Conservation (phyloP, 176 grass and related monocot species). For the Tillandsia fasciculata region DNA sequence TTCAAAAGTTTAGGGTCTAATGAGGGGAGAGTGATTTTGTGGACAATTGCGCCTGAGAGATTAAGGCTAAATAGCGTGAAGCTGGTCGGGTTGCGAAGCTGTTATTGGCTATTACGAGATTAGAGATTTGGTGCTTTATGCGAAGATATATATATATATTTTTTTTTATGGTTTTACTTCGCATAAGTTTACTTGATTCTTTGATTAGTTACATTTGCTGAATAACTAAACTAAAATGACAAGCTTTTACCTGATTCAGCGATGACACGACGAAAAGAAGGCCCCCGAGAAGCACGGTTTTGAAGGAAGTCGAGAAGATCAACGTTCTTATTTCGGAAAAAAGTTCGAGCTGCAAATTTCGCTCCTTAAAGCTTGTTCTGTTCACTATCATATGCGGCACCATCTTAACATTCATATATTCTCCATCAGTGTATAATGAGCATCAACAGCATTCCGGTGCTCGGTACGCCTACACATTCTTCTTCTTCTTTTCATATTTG, state of each 20-base stretch:
- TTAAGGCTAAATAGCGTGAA: too few species aligned
- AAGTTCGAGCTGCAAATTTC: constrained; percentile 65
- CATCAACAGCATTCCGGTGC: constrained; percentile 47
- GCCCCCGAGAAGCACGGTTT: constrained; percentile 59
- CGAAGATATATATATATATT: too few species aligned
- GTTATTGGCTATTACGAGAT: too few species aligned
- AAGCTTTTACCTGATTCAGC: constrained; percentile 27
- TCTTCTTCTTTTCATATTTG: background rate
- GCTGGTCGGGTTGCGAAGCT: too few species aligned
- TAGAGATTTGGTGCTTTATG: too few species aligned
- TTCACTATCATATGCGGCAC: constrained; percentile 75
- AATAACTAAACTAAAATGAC: background rate
- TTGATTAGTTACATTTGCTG: constrained; percentile 4
- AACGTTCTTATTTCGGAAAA: constrained; percentile 61
- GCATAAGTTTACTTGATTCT: background rate
- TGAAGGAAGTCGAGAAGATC: constrained; percentile 71
- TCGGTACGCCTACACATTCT: constrained; percentile 31
- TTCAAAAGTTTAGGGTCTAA: too few species aligned
- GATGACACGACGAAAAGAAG: constrained; percentile 65
- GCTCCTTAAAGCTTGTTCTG: constrained; percentile 59
- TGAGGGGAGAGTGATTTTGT: too few species aligned
- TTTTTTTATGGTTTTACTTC: background rate
- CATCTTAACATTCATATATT: constrained; percentile 68
- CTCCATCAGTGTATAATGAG: constrained; percentile 55
- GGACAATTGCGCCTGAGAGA: too few species aligned